Percentiles rank a stretch among this genome's conserved stretches.
These are phyloP conservation scores for Debaryomyces maramus DNA, from an alignment of 805 yeast species.

Conservation along the genomic window DNA sequence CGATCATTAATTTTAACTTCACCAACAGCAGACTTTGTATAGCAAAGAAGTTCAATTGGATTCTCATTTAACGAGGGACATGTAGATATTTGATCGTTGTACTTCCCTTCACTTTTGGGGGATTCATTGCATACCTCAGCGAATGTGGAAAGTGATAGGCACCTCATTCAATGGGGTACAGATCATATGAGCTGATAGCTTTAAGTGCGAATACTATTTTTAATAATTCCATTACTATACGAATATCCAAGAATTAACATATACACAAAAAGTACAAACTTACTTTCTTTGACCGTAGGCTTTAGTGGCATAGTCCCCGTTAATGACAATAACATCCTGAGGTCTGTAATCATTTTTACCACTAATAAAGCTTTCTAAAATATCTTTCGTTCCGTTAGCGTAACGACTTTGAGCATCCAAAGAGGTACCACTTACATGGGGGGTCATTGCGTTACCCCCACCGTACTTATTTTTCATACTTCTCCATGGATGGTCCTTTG, in stretches of 20 bases:
- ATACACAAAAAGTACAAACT: not conserved
- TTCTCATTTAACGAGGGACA: constrained; percentile 2
- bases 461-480: constrained; percentile 61
- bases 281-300: constrained; percentile 58
- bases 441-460: constrained; percentile 84
- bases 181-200: too few species aligned
- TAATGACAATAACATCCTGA: constrained; percentile 69
- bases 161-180: not conserved
- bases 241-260: not conserved
- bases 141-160: not conserved
- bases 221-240: not conserved
- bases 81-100: not conserved
- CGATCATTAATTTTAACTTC: constrained; percentile 14
- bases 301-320: constrained; percentile 72
- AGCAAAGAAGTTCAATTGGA: constrained; percentile 26
- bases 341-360: constrained; percentile 68
- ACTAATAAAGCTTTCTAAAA: constrained; percentile 61
- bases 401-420: constrained; percentile 79
- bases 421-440: constrained; percentile 78
- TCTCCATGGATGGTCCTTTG: constrained; percentile 77
- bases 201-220: not conserved
- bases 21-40: constrained; percentile 64
- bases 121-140: not conserved
- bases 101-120: not conserved
- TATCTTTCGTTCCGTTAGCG: constrained; percentile 65